phyloP scores from a whole-genome alignment of 2,329 filamentous ascomycete genomes.

The Pseudogymnoascus sp. region DNA sequence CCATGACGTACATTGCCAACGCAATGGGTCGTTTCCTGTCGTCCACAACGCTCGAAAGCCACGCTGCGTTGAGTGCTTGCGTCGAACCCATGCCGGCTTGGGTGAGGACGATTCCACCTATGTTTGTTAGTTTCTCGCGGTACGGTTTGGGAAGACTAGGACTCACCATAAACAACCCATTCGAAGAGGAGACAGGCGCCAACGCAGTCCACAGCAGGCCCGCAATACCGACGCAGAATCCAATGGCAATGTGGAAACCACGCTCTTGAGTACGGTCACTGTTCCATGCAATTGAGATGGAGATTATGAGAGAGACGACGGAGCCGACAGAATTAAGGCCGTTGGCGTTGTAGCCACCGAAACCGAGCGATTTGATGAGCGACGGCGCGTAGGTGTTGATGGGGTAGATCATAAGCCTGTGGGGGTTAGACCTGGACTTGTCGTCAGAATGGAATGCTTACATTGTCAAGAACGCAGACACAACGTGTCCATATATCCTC shows the following conservation, averaged over 20 bases:
- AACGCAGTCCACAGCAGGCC: slow-evolving; percentile 8
- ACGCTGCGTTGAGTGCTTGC: slow-evolving; percentile 11
- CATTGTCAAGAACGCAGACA: slow-evolving; percentile 10
- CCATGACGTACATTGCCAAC: slow-evolving; percentile 11
- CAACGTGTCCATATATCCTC: not conserved
- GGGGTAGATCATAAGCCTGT: slow-evolving; percentile 9
- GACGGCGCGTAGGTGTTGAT: slow-evolving; percentile 12
- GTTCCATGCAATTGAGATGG: slow-evolving; percentile 7
- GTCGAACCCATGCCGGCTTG: slow-evolving; percentile 9
- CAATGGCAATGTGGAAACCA: slow-evolving; percentile 7
- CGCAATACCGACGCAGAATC: slow-evolving; percentile 7
- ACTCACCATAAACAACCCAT: slow-evolving; percentile 9
- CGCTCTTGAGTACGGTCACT: slow-evolving; percentile 9
- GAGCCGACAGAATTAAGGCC: slow-evolving; percentile 2
- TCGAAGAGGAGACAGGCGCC: not conserved
- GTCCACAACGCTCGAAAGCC: slow-evolving; percentile 8
- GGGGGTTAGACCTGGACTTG: not conserved
- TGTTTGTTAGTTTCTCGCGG: not conserved
- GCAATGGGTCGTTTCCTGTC: slow-evolving; percentile 10
- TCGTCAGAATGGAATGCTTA: not conserved
- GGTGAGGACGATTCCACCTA: slow-evolving; percentile 10
- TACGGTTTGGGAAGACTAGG: too few species aligned
- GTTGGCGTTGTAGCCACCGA: not conserved
- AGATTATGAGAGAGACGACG: slow-evolving; percentile 11
- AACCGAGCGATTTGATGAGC: not conserved